These are phyloP conservation scores for Blastocystis sp. DNA, from an alignment of 352 stramenopile genomes.

Conservation along the genomic window DNA sequence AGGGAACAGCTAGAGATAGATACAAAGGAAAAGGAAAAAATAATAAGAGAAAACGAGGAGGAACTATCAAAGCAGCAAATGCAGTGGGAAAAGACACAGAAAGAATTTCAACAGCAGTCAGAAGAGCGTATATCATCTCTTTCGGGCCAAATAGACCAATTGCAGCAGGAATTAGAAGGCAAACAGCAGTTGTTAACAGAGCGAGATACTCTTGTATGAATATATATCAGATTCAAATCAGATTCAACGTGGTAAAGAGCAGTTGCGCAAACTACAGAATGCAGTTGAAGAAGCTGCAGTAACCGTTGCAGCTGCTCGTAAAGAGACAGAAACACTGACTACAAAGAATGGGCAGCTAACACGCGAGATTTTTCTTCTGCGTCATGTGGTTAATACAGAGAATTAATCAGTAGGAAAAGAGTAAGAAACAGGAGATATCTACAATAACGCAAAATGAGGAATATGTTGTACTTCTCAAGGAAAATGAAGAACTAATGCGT, in stretches of 20 bases:
- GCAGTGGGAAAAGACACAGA: background rate
- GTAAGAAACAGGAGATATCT: background rate
- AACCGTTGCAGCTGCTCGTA: background rate
- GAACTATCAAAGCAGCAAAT: background rate
- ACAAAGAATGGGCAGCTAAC: slow-evolving; percentile 40
- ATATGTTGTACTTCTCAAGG: background rate
- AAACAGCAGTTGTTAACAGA: background rate
- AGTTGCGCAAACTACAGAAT: background rate
- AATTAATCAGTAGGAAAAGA: background rate
- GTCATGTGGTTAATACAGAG: background rate
- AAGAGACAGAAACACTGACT: background rate
- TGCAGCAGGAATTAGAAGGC: background rate
- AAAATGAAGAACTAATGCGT: slow-evolving; percentile 9
- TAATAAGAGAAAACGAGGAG: background rate
- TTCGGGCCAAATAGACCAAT: background rate
- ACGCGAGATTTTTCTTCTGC: slow-evolving; percentile 1
- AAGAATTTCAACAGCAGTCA: background rate
- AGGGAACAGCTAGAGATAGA: background rate
- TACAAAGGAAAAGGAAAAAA: background rate
- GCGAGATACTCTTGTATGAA: background rate
- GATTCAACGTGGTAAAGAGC: slow-evolving; percentile 8
- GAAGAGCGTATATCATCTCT: background rate
- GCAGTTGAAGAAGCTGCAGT: background rate
- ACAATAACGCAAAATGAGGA: background rate
- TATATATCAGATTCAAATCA: background rate